Percentiles rank a stretch among this genome's conserved stretches.
These are phyloP conservation scores for Phytomonas sp. DNA, from an alignment of 208 protist species.

Conservation along the genomic window DNA sequence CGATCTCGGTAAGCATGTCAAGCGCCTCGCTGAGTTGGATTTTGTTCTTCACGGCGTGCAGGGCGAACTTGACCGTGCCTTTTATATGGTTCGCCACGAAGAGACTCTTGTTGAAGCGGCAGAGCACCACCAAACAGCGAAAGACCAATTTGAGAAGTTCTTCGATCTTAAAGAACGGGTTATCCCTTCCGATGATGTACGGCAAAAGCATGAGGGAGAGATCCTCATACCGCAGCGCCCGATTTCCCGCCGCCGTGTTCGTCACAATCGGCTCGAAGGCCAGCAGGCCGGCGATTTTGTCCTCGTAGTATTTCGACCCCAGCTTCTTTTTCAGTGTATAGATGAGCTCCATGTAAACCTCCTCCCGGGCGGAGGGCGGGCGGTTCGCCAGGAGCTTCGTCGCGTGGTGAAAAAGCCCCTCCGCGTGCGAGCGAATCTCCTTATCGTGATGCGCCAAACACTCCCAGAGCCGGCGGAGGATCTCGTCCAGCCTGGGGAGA, in stretches of 20 bases:
- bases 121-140: conserved; percentile 64
- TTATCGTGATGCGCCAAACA: conserved; percentile 36
- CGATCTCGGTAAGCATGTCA: conserved; percentile 73
- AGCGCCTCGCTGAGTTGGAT: conserved; percentile 52
- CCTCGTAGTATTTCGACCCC: conserved; percentile 43
- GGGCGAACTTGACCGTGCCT: conserved; percentile 60
- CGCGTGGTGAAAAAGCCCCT: conserved; percentile 57
- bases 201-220: conserved; percentile 67
- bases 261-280: conserved; percentile 83
- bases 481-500: conserved; percentile 41
- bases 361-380: conserved; percentile 25
- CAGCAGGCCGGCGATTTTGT: conserved; percentile 61
- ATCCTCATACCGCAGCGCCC: conserved; percentile 53
- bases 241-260: conserved; percentile 36
- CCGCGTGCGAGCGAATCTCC: conserved; percentile 39
- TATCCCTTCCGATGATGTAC: conserved; percentile 41
- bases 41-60: conserved; percentile 45
- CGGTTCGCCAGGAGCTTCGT: conserved; percentile 62
- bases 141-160: conserved; percentile 25
- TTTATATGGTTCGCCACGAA: conserved; percentile 73
- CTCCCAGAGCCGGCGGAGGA: conserved; percentile 72
- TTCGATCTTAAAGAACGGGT: background rate
- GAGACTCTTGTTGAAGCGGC: conserved; percentile 53
- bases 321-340: conserved; percentile 48
- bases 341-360: conserved; percentile 50